These are phyloP conservation scores for Tulasnella sp. DNA, from an alignment of 768 basidiomycete genomes.

Conservation along the genomic window DNA sequence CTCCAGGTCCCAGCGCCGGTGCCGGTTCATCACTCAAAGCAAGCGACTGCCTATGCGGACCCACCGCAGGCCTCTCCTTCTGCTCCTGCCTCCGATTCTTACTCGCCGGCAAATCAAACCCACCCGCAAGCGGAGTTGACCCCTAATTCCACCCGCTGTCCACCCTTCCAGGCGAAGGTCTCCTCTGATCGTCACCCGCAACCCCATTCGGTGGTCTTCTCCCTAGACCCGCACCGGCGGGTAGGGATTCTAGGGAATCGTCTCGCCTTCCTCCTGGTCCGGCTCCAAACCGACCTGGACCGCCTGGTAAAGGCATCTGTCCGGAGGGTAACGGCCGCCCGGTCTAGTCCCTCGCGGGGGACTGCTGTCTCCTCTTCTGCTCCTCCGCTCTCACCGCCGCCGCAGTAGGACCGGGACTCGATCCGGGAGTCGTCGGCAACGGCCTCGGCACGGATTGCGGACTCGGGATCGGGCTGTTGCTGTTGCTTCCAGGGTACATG, in stretches of 20 bases:
- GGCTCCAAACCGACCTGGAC: conserved; percentile 14
- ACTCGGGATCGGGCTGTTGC: neutral
- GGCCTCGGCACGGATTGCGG: neutral
- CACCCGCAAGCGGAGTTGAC: neutral
- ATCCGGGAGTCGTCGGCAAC: neutral
- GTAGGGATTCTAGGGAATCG: neutral
- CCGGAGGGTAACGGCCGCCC: conserved; percentile 20
- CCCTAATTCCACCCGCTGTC: neutral
- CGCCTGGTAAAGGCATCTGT: conserved; percentile 15
- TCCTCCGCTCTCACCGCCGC: neutral
- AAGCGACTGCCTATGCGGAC: neutral
- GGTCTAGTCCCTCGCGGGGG: neutral
- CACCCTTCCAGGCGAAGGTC: neutral
- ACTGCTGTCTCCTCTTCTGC: neutral
- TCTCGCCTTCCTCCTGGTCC: conserved; percentile 14
- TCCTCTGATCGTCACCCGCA: neutral
- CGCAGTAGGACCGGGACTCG: neutral
- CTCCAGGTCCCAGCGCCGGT: neutral
- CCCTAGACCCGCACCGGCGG: neutral
- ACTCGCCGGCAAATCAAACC: neutral
- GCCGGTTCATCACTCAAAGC: neutral
- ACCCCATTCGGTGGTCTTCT: neutral
- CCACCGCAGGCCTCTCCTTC: neutral
- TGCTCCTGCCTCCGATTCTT: neutral
- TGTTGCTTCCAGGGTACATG: neutral